A percentile compares a stretch with the other conserved stretches of the same genome.
Conservation (phyloP, 2,329 filamentous ascomycete genomes). For the Lojkania enalia region DNA sequence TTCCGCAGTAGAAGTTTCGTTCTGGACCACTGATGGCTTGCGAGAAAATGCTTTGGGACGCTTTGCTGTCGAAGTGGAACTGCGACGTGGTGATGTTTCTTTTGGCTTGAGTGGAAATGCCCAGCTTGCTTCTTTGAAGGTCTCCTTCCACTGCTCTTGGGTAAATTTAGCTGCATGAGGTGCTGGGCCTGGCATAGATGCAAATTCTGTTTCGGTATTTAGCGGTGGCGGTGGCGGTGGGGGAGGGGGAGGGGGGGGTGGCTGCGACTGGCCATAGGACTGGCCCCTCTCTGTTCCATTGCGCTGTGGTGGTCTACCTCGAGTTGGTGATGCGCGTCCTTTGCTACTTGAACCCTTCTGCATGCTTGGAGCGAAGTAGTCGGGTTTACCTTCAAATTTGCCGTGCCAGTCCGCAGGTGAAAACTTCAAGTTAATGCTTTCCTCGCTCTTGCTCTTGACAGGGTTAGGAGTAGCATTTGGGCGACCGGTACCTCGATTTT, state of each 20-base stretch:
- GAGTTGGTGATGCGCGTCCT: slow-evolving; percentile 36
- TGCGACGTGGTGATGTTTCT: slow-evolving; percentile 36
- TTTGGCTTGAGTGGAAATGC: slow-evolving; percentile 31
- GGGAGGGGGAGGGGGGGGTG: slow-evolving; percentile 27
- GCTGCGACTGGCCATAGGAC: slow-evolving; percentile 22
- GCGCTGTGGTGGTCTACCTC: slow-evolving; percentile 32
- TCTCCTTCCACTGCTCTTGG: slow-evolving; percentile 48
- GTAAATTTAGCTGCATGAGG: slow-evolving; percentile 45
- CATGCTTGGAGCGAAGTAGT: slow-evolving; percentile 47
- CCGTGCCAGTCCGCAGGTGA: slow-evolving; percentile 52
- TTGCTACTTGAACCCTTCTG: slow-evolving; percentile 27
- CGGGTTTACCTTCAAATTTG: slow-evolving; percentile 48
- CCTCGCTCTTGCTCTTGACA: slow-evolving; percentile 52
- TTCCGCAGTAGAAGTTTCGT: slow-evolving; percentile 33
- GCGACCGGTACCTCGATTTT: slow-evolving; percentile 16
- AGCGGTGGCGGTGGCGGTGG: slow-evolving; percentile 29
- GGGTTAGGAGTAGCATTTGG: slow-evolving; percentile 26
- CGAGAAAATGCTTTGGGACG: slow-evolving; percentile 30
- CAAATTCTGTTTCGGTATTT: slow-evolving; percentile 13
- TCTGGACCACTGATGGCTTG: slow-evolving; percentile 37
- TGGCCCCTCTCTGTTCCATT: slow-evolving; percentile 22
- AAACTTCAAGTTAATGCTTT: slow-evolving; percentile 55
- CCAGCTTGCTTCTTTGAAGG: slow-evolving; percentile 50
- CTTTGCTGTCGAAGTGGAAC: slow-evolving; percentile 26
- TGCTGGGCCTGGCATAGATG: slow-evolving; percentile 22